Conservation (phyloP, 2,329 filamentous ascomycete species). For the Trichoderma arundinaceum region DNA sequence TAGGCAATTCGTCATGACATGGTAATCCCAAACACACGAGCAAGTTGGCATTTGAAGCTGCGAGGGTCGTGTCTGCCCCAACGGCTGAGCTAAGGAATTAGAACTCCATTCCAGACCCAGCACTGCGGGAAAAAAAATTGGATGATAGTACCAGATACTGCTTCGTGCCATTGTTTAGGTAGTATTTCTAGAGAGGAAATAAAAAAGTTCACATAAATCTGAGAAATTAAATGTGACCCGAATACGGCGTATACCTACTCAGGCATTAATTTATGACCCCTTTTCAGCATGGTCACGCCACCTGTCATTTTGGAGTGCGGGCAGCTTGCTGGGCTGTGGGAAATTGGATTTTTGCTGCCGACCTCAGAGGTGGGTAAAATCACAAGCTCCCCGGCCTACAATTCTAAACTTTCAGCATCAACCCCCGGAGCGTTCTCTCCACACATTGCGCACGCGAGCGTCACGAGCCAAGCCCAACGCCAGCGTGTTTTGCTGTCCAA, state of each 20-base stretch:
- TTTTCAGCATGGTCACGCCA: conserved; percentile 31
- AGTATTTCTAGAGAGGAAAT: neutral
- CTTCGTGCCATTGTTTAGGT: conserved; percentile 7
- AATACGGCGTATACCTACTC: conserved; percentile 29
- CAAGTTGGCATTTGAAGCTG: neutral
- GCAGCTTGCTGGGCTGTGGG: conserved; percentile 23
- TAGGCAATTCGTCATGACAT: neutral
- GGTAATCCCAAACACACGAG: neutral
- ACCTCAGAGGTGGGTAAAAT: conserved; percentile 28
- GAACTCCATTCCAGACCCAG: conserved; percentile 15
- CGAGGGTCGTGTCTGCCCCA: neutral
- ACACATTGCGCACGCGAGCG: conserved; percentile 30
- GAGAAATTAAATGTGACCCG: conserved; percentile 19
- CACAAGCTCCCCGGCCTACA: conserved; percentile 27
- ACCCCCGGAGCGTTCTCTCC: conserved; percentile 26
- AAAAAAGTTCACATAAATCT: neutral
- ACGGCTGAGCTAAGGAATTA: conserved; percentile 6
- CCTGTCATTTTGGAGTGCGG: conserved; percentile 28
- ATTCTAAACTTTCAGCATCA: conserved; percentile 29
- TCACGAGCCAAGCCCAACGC: conserved; percentile 9
- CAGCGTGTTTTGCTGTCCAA: conserved; percentile 7
- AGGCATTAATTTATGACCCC: conserved; percentile 25
- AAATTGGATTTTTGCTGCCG: conserved; percentile 28
- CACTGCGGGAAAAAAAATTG: conserved; percentile 13
- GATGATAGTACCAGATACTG: conserved; percentile 1